Percentiles rank a stretch among this genome's conserved stretches.
Evolutionary conservation across 2,329 filamentous ascomycete genomes (phyloP).

Genomic region (Colletotrichum shisoi): DNA sequence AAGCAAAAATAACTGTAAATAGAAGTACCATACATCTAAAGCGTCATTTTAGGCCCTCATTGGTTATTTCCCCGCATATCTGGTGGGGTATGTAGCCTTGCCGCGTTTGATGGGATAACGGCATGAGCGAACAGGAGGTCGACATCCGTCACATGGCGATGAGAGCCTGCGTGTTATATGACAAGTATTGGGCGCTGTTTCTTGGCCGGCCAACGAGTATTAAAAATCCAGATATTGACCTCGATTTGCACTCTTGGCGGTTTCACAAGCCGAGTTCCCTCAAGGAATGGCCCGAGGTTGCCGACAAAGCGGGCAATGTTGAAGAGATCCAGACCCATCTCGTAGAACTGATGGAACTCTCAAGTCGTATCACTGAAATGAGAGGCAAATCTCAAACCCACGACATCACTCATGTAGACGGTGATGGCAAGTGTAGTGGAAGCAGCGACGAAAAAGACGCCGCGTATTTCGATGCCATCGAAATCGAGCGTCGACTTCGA

Average conservation of each 20-base stretch:
- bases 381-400: slow-evolving; percentile 49
- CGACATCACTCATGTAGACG: slow-evolving; percentile 44
- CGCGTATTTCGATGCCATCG: slow-evolving; percentile 59
- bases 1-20: too few relatives aligned
- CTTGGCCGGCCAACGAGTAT: slow-evolving; percentile 62
- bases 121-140: slow-evolving; percentile 56
- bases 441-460: slow-evolving; percentile 52
- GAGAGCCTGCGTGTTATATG: slow-evolving; percentile 61
- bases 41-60: too few relatives aligned
- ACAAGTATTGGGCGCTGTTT: slow-evolving; percentile 65
- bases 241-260: slow-evolving; percentile 56
- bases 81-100: too few relatives aligned
- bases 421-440: slow-evolving; percentile 45
- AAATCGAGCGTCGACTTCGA: slow-evolving; percentile 61
- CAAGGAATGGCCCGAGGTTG: slow-evolving; percentile 46
- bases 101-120: too few relatives aligned
- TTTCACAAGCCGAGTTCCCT: slow-evolving; percentile 54
- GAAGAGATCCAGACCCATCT: slow-evolving; percentile 60
- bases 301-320: slow-evolving; percentile 40
- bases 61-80: too few relatives aligned
- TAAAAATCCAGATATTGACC: slow-evolving; percentile 60
- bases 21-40: too few relatives aligned
- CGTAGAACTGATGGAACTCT: slow-evolving; percentile 64
- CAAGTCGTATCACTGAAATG: slow-evolving; percentile 60
- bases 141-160: slow-evolving; percentile 61